phyloP scores from a whole-genome alignment of 148 eudicot species.

The Camellia granthamiana region DNA sequence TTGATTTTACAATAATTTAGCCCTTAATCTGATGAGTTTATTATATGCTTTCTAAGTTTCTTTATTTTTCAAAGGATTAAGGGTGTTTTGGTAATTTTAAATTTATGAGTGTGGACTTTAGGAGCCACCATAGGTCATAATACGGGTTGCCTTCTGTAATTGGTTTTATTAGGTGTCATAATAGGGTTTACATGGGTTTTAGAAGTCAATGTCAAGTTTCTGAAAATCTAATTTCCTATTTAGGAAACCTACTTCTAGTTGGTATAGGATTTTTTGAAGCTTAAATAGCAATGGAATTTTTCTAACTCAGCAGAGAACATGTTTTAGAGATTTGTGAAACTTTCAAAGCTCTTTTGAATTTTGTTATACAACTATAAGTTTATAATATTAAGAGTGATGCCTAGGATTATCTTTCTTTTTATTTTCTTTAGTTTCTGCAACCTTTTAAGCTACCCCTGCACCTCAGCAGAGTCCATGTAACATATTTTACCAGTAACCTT shows the following conservation, averaged over 20 bases:
- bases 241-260: neutral
- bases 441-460: neutral
- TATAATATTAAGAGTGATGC: neutral
- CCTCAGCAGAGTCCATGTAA: neutral
- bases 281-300: neutral
- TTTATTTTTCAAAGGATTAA: neutral
- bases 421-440: neutral
- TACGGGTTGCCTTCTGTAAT: too few species aligned
- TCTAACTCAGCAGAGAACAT: neutral
- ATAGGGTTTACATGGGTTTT: too few species aligned
- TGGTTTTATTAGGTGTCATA: too few species aligned
- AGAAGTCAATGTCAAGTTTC: neutral
- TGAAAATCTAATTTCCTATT: neutral
- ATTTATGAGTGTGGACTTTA: too few species aligned
- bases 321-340: neutral
- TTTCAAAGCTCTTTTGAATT: neutral
- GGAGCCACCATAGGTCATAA: too few species aligned
- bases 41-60: too few species aligned
- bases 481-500: neutral
- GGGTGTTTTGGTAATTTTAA: neutral
- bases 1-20: too few species aligned
- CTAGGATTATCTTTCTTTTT: neutral
- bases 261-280: neutral
- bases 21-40: too few species aligned
- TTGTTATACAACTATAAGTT: neutral